These are phyloP conservation scores for Fragosphaeria purpurea DNA, from an alignment of 2,329 filamentous ascomycete species.

Conservation along the genomic window DNA sequence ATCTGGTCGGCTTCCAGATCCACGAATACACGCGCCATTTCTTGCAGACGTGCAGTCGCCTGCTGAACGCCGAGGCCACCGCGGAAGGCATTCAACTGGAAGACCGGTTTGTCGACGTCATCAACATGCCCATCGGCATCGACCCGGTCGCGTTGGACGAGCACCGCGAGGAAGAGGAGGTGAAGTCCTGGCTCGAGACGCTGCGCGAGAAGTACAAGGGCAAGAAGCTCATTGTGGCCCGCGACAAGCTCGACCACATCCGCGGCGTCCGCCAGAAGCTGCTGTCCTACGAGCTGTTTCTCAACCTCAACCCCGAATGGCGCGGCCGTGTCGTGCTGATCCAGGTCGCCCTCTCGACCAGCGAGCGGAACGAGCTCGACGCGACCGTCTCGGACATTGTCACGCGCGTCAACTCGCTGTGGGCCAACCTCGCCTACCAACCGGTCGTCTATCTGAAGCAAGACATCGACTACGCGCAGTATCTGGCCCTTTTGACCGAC, in stretches of 20 bases:
- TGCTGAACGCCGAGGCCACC: constrained; percentile 83
- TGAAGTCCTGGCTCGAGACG: constrained; percentile 67
- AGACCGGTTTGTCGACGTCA: constrained; percentile 85
- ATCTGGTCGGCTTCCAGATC: constrained; percentile 88
- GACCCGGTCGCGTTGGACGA: constrained; percentile 66
- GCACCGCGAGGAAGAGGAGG: constrained; percentile 61
- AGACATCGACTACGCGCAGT: constrained; percentile 86
- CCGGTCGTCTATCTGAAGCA: constrained; percentile 91
- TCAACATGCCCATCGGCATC: constrained; percentile 79
- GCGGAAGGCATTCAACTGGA: constrained; percentile 83
- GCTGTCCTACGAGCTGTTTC: constrained; percentile 81
- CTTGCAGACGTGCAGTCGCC: constrained; percentile 85
- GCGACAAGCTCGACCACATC: constrained; percentile 89
- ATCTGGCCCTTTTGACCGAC: constrained; percentile 80
- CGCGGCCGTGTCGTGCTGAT: constrained; percentile 80
- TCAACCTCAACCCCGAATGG: constrained; percentile 90
- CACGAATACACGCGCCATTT: constrained; percentile 91
- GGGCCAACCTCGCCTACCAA: constrained; percentile 84
- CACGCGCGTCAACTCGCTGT: constrained; percentile 82
- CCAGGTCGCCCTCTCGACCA: constrained; percentile 85
- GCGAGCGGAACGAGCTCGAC: constrained; percentile 78
- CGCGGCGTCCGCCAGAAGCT: constrained; percentile 90
- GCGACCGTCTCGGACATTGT: constrained; percentile 88
- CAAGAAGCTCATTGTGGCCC: constrained; percentile 83
- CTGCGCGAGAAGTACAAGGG: constrained; percentile 77